Percentiles rank a stretch among this genome's conserved stretches.
These are phyloP conservation scores for Tardiomyces digboiensis DNA, from an alignment of 1,139 yeast genomes.

Conservation along the genomic window DNA sequence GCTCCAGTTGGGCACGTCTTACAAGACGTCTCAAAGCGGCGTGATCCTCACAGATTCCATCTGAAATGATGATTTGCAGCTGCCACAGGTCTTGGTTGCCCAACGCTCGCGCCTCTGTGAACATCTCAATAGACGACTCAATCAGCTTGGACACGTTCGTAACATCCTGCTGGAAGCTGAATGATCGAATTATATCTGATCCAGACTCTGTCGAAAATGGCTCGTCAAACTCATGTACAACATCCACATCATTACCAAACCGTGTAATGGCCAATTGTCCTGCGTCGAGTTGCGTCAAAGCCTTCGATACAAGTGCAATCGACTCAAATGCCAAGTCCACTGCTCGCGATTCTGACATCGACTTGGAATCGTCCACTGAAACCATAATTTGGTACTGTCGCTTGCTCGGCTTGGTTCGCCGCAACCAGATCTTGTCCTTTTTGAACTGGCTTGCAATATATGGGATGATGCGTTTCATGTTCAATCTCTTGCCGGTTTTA, in stretches of 20 bases:
- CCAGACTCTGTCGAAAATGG: slow-evolving; percentile 84
- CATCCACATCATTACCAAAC: slow-evolving; percentile 77
- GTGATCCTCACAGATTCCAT: slow-evolving; percentile 96
- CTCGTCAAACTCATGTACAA: slow-evolving; percentile 84
- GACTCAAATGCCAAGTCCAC: slow-evolving; percentile 91
- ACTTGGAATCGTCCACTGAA: slow-evolving; percentile 94
- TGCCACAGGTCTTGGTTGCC: slow-evolving; percentile 62
- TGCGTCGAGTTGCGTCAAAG: slow-evolving; percentile 87
- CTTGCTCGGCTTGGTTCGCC: slow-evolving; percentile 95
- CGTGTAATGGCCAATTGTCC: slow-evolving; percentile 89
- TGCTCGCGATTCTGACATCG: slow-evolving; percentile 86
- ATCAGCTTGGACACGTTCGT: slow-evolving; percentile 79
- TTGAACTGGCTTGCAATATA: slow-evolving; percentile 97
- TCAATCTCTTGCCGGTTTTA: slow-evolving; percentile 93
- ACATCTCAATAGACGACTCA: slow-evolving; percentile 59
- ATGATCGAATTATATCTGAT: slow-evolving; percentile 75
- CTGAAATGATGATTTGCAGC: slow-evolving; percentile 83
- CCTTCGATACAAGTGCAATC: slow-evolving; percentile 89
- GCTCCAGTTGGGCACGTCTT: slow-evolving; percentile 85
- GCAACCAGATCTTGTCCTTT: slow-evolving; percentile 96
- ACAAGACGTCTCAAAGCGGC: slow-evolving; percentile 72
- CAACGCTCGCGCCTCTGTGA: slow-evolving; percentile 55
- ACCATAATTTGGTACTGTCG: slow-evolving; percentile 97
- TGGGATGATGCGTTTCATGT: slow-evolving; percentile 96
- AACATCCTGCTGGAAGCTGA: slow-evolving; percentile 80